A percentile compares a stretch with the other conserved stretches of the same genome.
phyloP scores from a whole-genome alignment of 176 grass and related monocot genomes.

The Aegilops umbellulata region DNA sequence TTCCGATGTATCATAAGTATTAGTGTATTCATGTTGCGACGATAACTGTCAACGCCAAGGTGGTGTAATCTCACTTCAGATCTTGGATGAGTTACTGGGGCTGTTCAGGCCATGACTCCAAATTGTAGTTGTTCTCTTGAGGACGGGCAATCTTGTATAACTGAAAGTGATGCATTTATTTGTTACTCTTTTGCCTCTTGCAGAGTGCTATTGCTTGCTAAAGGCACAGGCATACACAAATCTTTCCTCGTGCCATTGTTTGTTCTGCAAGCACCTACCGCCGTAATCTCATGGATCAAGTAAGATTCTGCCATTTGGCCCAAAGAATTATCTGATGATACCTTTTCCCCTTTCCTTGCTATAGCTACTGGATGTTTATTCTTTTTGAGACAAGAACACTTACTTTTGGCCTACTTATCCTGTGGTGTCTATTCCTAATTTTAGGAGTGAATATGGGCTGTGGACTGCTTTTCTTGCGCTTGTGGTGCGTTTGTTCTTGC shows the following conservation, averaged over 20 bases:
- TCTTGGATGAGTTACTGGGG: background rate
- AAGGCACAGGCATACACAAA: slow-evolving; percentile 90
- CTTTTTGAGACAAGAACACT: background rate
- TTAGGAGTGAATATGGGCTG: slow-evolving; percentile 85
- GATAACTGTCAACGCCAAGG: background rate
- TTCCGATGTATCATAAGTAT: background rate
- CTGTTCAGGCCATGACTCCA: background rate
- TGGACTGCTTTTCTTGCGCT: slow-evolving; percentile 94
- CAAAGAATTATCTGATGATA: slow-evolving; percentile 9
- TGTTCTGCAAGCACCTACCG: slow-evolving; percentile 73
- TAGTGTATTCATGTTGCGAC: background rate
- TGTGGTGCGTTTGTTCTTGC: slow-evolving; percentile 77
- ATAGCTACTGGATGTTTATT: background rate
- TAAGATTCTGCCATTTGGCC: slow-evolving; percentile 44
- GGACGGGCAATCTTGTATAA: background rate
- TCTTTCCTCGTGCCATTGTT: slow-evolving; percentile 92
- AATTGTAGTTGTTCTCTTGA: background rate
- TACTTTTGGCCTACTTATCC: background rate
- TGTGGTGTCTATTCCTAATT: slow-evolving; percentile 16
- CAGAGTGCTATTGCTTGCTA: slow-evolving; percentile 79
- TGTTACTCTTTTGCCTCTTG: slow-evolving; percentile 26
- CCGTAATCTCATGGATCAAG: slow-evolving; percentile 91
- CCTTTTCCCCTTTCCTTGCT: slow-evolving; percentile 9
- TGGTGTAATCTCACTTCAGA: background rate
- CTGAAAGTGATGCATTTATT: background rate